Evolutionary conservation across 345 rosid species (phyloP).

Genomic region (Brassica rapa): DNA sequence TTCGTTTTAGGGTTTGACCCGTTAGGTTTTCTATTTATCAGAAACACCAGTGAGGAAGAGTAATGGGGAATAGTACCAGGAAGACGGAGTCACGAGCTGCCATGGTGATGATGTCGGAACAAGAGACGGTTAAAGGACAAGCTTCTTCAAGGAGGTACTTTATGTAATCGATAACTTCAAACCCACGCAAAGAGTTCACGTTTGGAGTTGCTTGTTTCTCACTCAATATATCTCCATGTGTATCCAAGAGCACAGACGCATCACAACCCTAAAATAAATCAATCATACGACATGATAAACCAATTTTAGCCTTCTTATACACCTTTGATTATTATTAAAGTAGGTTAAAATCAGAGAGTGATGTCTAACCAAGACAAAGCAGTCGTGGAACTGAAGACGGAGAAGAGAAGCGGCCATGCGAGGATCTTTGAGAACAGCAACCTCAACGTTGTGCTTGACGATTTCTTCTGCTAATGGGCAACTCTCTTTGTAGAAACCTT

Average conservation of each 20-base stretch:
- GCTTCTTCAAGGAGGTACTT: slow-evolving; percentile 72
- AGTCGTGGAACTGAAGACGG: slow-evolving; percentile 84
- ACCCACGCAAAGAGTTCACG: slow-evolving; percentile 64
- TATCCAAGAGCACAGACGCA: slow-evolving; percentile 68
- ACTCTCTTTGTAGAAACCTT: slow-evolving; percentile 69
- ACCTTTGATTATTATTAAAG: neutral
- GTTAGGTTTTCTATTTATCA: neutral
- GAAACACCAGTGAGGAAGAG: neutral
- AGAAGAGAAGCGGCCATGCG: slow-evolving; percentile 84
- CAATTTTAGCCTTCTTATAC: neutral
- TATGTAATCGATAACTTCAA: slow-evolving; percentile 69
- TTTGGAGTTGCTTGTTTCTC: slow-evolving; percentile 80
- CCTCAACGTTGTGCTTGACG: slow-evolving; percentile 54
- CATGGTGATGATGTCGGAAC: slow-evolving; percentile 74
- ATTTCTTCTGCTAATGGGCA: slow-evolving; percentile 75
- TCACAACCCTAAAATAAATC: slow-evolving; percentile 59
- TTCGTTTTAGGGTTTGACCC: too few species aligned
- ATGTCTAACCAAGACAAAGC: slow-evolving; percentile 65
- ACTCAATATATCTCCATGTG: slow-evolving; percentile 56
- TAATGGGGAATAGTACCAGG: slow-evolving; percentile 19
- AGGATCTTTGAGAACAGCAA: slow-evolving; percentile 66
- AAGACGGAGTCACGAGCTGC: slow-evolving; percentile 78
- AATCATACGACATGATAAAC: neutral
- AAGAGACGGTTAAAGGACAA: slow-evolving; percentile 73
- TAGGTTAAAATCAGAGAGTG: neutral